These are phyloP conservation scores for Penicillium oxalicum DNA, from an alignment of 2,329 filamentous ascomycete species.

Conservation along the genomic window DNA sequence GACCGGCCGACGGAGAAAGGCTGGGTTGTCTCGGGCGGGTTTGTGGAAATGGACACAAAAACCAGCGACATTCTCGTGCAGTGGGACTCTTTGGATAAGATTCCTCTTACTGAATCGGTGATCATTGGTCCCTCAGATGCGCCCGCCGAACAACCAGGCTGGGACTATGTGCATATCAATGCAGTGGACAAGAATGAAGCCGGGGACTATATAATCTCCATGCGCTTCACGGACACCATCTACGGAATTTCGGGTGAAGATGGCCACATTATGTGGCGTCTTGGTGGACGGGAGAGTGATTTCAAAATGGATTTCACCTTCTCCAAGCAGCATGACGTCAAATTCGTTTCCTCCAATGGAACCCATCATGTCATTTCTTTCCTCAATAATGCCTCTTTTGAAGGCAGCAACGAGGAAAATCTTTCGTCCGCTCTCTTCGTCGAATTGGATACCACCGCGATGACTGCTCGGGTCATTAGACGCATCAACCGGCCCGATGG, in stretches of 20 bases:
- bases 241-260: slow-evolving; percentile 36
- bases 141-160: slow-evolving; percentile 18
- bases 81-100: slow-evolving; percentile 33
- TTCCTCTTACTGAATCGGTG: slow-evolving; percentile 30
- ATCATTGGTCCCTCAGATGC: slow-evolving; percentile 16
- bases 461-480: slow-evolving; percentile 26
- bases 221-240: slow-evolving; percentile 34
- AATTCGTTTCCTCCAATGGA: slow-evolving; percentile 27
- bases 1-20: slow-evolving; percentile 28
- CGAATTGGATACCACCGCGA: slow-evolving; percentile 26
- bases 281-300: slow-evolving; percentile 31
- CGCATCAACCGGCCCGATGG: slow-evolving; percentile 33
- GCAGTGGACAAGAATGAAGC: slow-evolving; percentile 35
- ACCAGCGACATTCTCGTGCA: slow-evolving; percentile 32
- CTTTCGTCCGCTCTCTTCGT: slow-evolving; percentile 28
- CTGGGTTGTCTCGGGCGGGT: slow-evolving; percentile 31
- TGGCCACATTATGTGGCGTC: slow-evolving; percentile 35
- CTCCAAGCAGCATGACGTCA: slow-evolving; percentile 36
- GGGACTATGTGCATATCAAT: slow-evolving; percentile 38
- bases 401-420: slow-evolving; percentile 23
- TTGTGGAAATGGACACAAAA: slow-evolving; percentile 34
- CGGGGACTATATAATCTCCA: slow-evolving; percentile 39
- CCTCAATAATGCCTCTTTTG: slow-evolving; percentile 33
- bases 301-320: slow-evolving; percentile 33
- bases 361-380: slow-evolving; percentile 29